Conservation (phyloP, 2,329 filamentous ascomycete genomes). For the Cladorrhinum sp. region DNA sequence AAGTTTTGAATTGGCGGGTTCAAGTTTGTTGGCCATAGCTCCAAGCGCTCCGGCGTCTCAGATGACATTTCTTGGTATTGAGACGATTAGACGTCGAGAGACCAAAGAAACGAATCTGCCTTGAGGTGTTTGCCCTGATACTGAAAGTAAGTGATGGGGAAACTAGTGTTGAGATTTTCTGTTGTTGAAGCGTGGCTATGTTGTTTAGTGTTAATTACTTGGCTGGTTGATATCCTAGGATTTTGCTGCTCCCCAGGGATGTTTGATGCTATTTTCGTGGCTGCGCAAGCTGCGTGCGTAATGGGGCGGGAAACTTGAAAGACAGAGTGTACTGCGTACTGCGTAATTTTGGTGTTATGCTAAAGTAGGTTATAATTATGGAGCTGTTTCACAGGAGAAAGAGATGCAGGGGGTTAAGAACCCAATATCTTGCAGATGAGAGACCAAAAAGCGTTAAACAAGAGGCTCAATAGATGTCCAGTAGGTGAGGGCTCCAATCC, state of each 20-base stretch:
- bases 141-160: too few species aligned
- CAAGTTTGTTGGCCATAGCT: not conserved
- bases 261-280: conserved; percentile 7
- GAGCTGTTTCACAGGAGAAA: too few species aligned
- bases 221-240: not conserved
- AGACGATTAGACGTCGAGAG: too few species aligned
- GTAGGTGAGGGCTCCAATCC: not conserved
- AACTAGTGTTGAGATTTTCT: too few species aligned
- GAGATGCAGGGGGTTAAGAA: too few species aligned
- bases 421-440: too few species aligned
- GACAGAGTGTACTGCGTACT: too few species aligned
- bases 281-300: conserved; percentile 25
- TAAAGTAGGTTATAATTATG: too few species aligned
- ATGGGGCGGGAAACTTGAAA: conserved; percentile 13
- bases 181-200: not conserved
- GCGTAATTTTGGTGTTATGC: not conserved
- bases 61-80: too few species aligned
- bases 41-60: not conserved
- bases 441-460: not conserved
- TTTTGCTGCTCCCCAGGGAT: not conserved
- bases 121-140: too few species aligned
- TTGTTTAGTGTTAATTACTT: not conserved
- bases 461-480: not conserved
- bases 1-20: not conserved
- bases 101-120: too few species aligned